These are phyloP conservation scores for Candida buenavistaensis DNA, from an alignment of 1,139 yeast genomes.

Conservation along the genomic window DNA sequence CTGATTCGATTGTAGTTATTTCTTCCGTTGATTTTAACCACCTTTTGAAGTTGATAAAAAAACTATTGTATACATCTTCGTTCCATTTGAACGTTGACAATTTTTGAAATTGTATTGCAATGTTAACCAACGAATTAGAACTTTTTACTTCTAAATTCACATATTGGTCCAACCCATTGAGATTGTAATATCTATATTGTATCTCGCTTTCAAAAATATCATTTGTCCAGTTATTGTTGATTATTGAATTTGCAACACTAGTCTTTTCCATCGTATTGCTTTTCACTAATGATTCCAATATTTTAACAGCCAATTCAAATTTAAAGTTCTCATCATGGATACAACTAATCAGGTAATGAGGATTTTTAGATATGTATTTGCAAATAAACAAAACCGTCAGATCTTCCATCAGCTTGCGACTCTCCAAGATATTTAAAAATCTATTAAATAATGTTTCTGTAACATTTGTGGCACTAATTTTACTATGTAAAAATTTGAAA, in stretches of 20 bases:
- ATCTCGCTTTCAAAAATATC: slow-evolving; percentile 13
- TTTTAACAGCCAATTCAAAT: slow-evolving; percentile 1
- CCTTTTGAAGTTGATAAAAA: slow-evolving; percentile 11
- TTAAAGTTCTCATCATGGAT: slow-evolving; percentile 9
- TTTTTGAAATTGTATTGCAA: slow-evolving; percentile 23
- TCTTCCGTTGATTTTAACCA: slow-evolving; percentile 6
- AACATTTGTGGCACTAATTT: slow-evolving; percentile 18
- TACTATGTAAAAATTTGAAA: slow-evolving; percentile 15
- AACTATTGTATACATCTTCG: slow-evolving; percentile 14
- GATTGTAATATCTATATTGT: slow-evolving; percentile 22
- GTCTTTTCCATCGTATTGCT: slow-evolving; percentile 14
- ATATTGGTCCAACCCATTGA: slow-evolving; percentile 20
- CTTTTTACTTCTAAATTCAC: slow-evolving; percentile 11
- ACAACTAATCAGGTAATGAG: slow-evolving; percentile 4
- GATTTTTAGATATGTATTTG: slow-evolving; percentile 4
- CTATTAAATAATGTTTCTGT: background rate
- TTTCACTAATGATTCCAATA: slow-evolving; percentile 16
- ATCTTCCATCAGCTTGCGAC: slow-evolving; percentile 5
- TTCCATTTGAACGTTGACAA: slow-evolving; percentile 23
- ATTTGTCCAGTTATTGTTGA: slow-evolving; percentile 15
- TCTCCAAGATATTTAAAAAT: slow-evolving; percentile 1
- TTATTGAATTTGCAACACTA: slow-evolving; percentile 16
- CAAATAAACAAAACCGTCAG: slow-evolving; percentile 6
- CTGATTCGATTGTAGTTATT: slow-evolving; percentile 22
- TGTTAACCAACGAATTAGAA: slow-evolving; percentile 13